Conservation (phyloP, 768 basidiomycete species). For the Chalciporus pseudorubinellus region DNA sequence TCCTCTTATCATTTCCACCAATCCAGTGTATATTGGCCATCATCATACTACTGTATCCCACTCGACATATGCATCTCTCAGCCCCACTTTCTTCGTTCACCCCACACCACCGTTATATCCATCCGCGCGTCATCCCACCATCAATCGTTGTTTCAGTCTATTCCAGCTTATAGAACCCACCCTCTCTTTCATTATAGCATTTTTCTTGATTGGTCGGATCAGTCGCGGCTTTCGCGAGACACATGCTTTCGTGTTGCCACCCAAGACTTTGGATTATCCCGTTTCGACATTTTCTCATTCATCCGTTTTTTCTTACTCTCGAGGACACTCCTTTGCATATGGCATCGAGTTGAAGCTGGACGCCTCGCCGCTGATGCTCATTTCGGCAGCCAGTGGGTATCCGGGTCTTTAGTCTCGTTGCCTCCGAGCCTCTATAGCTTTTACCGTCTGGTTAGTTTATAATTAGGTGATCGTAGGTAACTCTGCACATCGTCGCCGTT, state of each 20-base stretch:
- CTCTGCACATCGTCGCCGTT: neutral
- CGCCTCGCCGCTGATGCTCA: constrained; percentile 8
- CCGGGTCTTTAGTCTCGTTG: neutral
- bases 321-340: constrained; percentile 5
- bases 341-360: constrained; percentile 22
- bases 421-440: neutral
- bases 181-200: constrained; percentile 16
- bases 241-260: neutral
- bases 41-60: constrained; percentile 30
- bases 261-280: constrained; percentile 1
- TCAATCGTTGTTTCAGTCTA: constrained; percentile 1
- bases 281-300: constrained; percentile 6
- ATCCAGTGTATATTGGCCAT: constrained; percentile 31
- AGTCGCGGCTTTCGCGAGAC: neutral
- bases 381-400: too few relatives aligned
- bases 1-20: constrained; percentile 10
- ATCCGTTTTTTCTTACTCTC: constrained; percentile 1
- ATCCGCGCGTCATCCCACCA: constrained; percentile 2
- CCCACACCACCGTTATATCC: constrained; percentile 1
- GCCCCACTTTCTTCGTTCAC: constrained; percentile 1
- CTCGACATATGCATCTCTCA: constrained; percentile 28
- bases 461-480: neutral
- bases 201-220: constrained; percentile 2
- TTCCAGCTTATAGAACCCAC: constrained; percentile 6
- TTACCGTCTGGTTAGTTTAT: too few relatives aligned